Conservation (phyloP, 1,139 yeast species). For the Blastobotrys apis region DNA sequence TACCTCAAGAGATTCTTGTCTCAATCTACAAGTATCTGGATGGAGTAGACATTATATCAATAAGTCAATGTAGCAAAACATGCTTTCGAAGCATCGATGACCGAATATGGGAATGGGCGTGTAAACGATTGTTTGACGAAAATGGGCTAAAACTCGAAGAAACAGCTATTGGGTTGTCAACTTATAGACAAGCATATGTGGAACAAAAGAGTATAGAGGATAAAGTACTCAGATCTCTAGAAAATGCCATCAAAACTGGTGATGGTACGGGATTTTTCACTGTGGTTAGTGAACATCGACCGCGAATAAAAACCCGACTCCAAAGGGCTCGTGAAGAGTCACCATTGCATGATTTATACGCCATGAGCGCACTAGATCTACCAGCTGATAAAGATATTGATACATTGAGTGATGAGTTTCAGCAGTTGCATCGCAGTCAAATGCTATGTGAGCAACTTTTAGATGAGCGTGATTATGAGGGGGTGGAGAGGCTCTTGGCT, state of each 20-base stretch:
- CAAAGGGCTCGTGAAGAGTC: background rate
- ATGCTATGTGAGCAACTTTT: background rate
- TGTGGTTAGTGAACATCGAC: background rate
- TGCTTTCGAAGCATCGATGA: background rate
- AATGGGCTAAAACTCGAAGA: background rate
- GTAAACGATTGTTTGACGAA: background rate
- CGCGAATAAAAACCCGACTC: background rate
- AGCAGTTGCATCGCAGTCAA: background rate
- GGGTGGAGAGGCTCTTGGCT: slow-evolving; percentile 1
- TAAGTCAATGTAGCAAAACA: background rate
- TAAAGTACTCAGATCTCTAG: background rate
- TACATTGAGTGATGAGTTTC: background rate
- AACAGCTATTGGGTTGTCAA: background rate
- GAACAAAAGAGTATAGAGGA: background rate
- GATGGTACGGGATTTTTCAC: slow-evolving; percentile 1
- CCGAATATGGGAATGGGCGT: background rate
- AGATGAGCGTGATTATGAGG: background rate
- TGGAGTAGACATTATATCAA: background rate
- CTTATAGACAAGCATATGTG: background rate
- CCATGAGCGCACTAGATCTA: slow-evolving; percentile 2
- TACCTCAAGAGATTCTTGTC: background rate
- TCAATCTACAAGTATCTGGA: background rate
- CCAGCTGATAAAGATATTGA: background rate
- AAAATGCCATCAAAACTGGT: slow-evolving; percentile 3
- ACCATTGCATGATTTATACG: slow-evolving; percentile 9